Base-by-base conservation (phyloP, 2,329 filamentous ascomycete species). In the Beauveria brongniartii region DNA sequence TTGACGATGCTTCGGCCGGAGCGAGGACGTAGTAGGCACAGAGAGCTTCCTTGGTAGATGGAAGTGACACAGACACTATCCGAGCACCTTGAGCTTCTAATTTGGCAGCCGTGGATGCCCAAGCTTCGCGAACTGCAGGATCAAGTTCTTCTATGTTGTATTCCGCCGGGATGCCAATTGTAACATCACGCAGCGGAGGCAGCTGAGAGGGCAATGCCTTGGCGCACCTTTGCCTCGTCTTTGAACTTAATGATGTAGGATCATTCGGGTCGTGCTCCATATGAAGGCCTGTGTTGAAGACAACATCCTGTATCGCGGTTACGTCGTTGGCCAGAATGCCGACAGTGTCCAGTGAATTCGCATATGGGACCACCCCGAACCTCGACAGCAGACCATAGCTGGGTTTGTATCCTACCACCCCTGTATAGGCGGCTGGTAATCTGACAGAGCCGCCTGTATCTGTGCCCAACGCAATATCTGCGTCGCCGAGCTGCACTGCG, bases 1-100 rank as follows among this genome's bases (percentile, higher is more conserved):
- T 99, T 18, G 93, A 97, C 1, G 91, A 91, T 3, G 94, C 94
- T 75, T 99, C 94, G 18, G 94, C 93, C 0, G 94, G 91, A 0
- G 94, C 95, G 61, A 99, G 86, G 61, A 99, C 84, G 73, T 99
- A 99, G 77, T 99, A 99, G 40, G 94, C 90, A 22, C 92, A 90
- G 0, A 99, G 83, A 0, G 94, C 93, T 66, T 90, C 87, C 64
- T 85, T 88, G 1, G 93, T 99, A 0, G 87, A 85, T 0, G 93
- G 92, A 5, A 99, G 80, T 2, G 88, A 91, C 18, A 97, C 83
- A 1, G 89, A 83, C 12, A 91, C 83, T 14, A 97, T 78, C 0
- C 79, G 83, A 62, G 90, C 88, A 12, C 91, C 92, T n/a, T 81
- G 75, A 0, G 74, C 66, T 65, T 84, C 80, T 1, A 97, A 79